These are phyloP conservation scores for Lentinula raphanica DNA, from an alignment of 768 basidiomycete species.

Conservation along the genomic window DNA sequence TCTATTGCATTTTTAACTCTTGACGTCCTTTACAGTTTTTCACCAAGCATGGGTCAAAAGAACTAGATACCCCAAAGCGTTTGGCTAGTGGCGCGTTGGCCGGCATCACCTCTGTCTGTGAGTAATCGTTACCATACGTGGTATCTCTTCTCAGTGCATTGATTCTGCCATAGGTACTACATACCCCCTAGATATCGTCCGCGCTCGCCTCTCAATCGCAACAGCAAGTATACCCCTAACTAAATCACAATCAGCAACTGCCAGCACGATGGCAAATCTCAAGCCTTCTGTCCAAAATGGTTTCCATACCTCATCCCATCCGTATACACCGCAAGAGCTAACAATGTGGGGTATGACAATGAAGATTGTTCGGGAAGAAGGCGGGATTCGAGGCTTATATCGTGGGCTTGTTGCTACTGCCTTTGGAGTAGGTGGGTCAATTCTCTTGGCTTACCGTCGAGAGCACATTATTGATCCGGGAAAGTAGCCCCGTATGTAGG, in stretches of 20 bases:
- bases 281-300: slow-evolving; percentile 36
- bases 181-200: slow-evolving; percentile 91
- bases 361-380: slow-evolving; percentile 89
- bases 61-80: slow-evolving; percentile 85
- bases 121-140: slow-evolving; percentile 20
- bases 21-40: slow-evolving; percentile 56
- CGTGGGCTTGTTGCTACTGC: slow-evolving; percentile 82
- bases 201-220: slow-evolving; percentile 88
- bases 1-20: slow-evolving; percentile 4
- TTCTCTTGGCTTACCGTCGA: neutral
- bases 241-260: slow-evolving; percentile 19
- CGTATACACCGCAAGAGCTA: slow-evolving; percentile 48
- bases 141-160: neutral
- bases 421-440: slow-evolving; percentile 54
- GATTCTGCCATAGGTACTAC: slow-evolving; percentile 53
- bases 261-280: slow-evolving; percentile 16
- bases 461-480: neutral
- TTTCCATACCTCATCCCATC: slow-evolving; percentile 45
- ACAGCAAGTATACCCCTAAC: slow-evolving; percentile 65
- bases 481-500: slow-evolving; percentile 71
- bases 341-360: slow-evolving; percentile 86
- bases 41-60: slow-evolving; percentile 58
- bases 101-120: slow-evolving; percentile 92
- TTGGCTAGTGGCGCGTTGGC: slow-evolving; percentile 85
- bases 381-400: slow-evolving; percentile 82